phyloP scores from a whole-genome alignment of 192 early-diverging fungal species.

The Linnemannia hyalina region DNA sequence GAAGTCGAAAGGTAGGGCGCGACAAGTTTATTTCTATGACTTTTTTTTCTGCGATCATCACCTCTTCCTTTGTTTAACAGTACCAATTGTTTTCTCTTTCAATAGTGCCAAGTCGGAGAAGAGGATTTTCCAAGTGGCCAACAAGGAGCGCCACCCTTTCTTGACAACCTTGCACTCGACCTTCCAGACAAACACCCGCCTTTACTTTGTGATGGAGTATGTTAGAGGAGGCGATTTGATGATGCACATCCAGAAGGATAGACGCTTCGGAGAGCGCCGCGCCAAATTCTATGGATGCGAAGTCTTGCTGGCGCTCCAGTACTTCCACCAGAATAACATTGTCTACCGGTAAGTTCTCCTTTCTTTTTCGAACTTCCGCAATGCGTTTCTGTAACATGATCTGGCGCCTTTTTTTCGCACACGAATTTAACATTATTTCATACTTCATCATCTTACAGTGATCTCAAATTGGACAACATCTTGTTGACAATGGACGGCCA shows the following conservation, averaged over 20 bases:
- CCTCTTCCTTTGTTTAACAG: not conserved
- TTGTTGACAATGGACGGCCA: slow-evolving; percentile 82
- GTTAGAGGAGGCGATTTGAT: slow-evolving; percentile 97
- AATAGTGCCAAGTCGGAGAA: slow-evolving; percentile 90
- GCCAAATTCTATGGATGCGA: slow-evolving; percentile 94
- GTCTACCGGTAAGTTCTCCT: slow-evolving; percentile 75
- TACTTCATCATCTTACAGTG: slow-evolving; percentile 59
- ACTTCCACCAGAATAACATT: slow-evolving; percentile 88
- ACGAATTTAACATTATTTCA: not conserved
- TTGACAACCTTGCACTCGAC: slow-evolving; percentile 96
- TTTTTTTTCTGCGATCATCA: not conserved
- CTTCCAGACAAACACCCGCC: slow-evolving; percentile 92
- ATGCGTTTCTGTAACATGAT: not conserved
- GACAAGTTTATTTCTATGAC: not conserved
- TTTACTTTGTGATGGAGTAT: slow-evolving; percentile 99
- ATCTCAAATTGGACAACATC: slow-evolving; percentile 88
- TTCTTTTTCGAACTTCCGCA: not conserved
- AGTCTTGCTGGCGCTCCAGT: slow-evolving; percentile 90
- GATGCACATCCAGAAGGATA: slow-evolving; percentile 95
- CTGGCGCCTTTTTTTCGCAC: no score
- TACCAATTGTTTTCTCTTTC: not conserved
- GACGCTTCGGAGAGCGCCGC: slow-evolving; percentile 85
- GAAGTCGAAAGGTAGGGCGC: slow-evolving; percentile 75
- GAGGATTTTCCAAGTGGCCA: slow-evolving; percentile 95
- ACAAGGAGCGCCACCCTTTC: slow-evolving; percentile 93